These are phyloP conservation scores for Onygena corvina DNA, from an alignment of 2,329 filamentous ascomycete species.

Conservation along the genomic window DNA sequence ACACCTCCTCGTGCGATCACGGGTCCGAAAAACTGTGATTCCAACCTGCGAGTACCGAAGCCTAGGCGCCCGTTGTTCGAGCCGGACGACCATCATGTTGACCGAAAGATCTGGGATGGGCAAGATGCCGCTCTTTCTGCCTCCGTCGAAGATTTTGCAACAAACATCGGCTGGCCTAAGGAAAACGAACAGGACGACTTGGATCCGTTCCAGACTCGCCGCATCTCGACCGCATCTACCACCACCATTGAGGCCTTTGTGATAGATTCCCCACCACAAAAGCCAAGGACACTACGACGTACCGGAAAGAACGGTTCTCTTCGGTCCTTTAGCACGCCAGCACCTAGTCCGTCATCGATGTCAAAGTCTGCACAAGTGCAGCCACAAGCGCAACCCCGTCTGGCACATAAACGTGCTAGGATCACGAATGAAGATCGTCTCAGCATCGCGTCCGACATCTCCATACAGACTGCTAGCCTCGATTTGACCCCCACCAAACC, in stretches of 20 bases:
- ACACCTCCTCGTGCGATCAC: conserved; percentile 49
- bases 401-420: conserved; percentile 41
- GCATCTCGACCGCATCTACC: conserved; percentile 42
- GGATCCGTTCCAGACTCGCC: conserved; percentile 24
- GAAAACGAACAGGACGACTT: conserved; percentile 19
- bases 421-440: conserved; percentile 38
- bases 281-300: conserved; percentile 40
- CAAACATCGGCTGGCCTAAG: conserved; percentile 41
- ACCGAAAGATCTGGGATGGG: conserved; percentile 4
- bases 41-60: neutral
- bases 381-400: conserved; percentile 26
- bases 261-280: conserved; percentile 38
- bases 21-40: neutral
- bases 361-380: neutral
- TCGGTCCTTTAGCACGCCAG: conserved; percentile 36
- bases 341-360: neutral
- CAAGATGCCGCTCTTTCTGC: conserved; percentile 10
- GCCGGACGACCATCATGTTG: neutral
- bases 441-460: conserved; percentile 34
- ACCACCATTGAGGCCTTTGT: conserved; percentile 48
- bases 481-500: conserved; percentile 9
- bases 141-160: conserved; percentile 39
- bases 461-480: conserved; percentile 22
- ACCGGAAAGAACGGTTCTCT: conserved; percentile 43
- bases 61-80: neutral